Conservation (phyloP, 2,329 filamentous ascomycete genomes). For the Apiospora aurea region DNA sequence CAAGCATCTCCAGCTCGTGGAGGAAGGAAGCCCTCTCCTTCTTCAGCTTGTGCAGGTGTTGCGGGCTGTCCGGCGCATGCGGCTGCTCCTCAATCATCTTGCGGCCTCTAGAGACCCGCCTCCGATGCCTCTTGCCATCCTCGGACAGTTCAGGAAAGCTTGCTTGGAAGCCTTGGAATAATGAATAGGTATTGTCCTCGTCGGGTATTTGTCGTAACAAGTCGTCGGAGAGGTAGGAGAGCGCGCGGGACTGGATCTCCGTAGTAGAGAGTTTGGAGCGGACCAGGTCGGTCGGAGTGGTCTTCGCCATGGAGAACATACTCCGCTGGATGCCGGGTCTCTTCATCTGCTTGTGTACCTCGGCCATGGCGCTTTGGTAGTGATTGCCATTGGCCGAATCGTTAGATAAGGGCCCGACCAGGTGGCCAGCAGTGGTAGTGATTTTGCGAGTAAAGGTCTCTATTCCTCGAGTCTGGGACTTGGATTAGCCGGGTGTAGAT, state of each 20-base stretch:
- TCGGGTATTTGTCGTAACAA: slow-evolving; percentile 90
- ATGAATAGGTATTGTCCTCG: slow-evolving; percentile 82
- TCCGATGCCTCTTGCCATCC: slow-evolving; percentile 72
- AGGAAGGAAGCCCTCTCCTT: slow-evolving; percentile 81
- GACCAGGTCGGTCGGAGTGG: slow-evolving; percentile 91
- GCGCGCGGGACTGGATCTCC: slow-evolving; percentile 93
- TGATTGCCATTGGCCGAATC: slow-evolving; percentile 62
- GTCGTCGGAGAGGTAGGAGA: slow-evolving; percentile 89
- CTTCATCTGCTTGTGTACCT: slow-evolving; percentile 88
- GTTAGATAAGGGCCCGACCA: slow-evolving; percentile 75
- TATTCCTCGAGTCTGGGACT: slow-evolving; percentile 76
- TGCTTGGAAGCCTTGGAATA: slow-evolving; percentile 97
- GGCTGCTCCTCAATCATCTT: slow-evolving; percentile 75
- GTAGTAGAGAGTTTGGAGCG: slow-evolving; percentile 87
- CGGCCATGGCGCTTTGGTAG: slow-evolving; percentile 87
- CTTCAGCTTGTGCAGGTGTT: slow-evolving; percentile 75
- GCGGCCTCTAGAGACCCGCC: slow-evolving; percentile 75
- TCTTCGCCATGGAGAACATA: slow-evolving; percentile 89
- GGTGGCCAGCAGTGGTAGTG: slow-evolving; percentile 87
- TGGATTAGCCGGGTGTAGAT: slow-evolving; percentile 24
- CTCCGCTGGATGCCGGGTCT: slow-evolving; percentile 85
- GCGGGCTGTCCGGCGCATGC: slow-evolving; percentile 62
- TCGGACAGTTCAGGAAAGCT: slow-evolving; percentile 78
- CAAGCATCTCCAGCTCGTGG: slow-evolving; percentile 89
- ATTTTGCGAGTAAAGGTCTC: slow-evolving; percentile 96